Base-by-base conservation (phyloP, 768 basidiomycete species). In the Inosperma sp. region DNA sequence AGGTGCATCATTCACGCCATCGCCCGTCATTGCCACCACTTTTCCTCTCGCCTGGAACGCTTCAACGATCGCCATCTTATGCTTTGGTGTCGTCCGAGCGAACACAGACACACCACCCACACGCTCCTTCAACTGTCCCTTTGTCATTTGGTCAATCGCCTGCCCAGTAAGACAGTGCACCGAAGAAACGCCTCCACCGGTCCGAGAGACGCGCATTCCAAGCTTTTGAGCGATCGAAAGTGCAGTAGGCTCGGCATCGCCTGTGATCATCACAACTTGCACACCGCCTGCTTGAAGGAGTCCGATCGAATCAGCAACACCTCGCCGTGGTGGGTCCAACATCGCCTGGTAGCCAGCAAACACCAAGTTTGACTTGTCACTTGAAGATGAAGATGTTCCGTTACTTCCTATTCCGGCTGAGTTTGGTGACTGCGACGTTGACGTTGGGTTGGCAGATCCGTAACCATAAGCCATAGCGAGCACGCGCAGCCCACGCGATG, bases 181-280 rank as follows among this genome's bases (percentile, higher is more conserved):
- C 30, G 59, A 65, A 34, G 67, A 67, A 52, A 64, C 61, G n/a
- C 59, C 58, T 36, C 44, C 63, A 17, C 83, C 75, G 4, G 77
- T 72, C 48, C 92, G 75, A 36, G 83, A 82, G 21, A 93, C 79
- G 9, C 81, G 77, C 59, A 97, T 70, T 21, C 94, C 94, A 14
- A 98, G 78, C 59, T 90, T 77, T 61, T 81, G 78, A 29, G 93
- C 95, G 51, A 96, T 95, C 42, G 88, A 82, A 27, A 94, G 62
- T 2, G 95, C 94, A 1, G 94, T 98, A 48, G 84, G 77, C 66
- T 93, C 91, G 29, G 93, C 85, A 60, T 98, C 94, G 4, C 94
- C 94, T 0, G 95, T 97, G 63, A 97, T 96, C 94, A 98, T 97
- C 36, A 97, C 86, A n/a, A 97, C 84, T 60, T 94, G 92, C 42